Conservation (phyloP, 257 asterid genomes). For the Petunia axillaris region DNA sequence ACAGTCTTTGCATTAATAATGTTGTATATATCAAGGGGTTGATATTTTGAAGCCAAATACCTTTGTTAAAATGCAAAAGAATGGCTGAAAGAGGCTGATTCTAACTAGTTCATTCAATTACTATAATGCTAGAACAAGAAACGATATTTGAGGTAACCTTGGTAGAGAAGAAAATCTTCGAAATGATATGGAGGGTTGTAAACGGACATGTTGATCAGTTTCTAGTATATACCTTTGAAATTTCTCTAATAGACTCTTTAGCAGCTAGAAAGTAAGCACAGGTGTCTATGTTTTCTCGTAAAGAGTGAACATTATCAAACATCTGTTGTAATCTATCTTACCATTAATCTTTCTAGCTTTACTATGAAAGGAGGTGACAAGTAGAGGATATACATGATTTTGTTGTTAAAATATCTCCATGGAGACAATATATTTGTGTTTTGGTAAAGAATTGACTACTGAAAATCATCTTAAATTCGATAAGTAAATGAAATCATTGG, state of each 20-base stretch:
- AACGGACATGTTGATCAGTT: neutral
- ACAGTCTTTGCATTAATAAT: neutral
- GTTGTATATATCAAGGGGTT: neutral
- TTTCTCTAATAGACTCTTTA: no score
- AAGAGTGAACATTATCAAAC: neutral
- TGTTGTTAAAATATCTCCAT: neutral
- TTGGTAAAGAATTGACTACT: neutral
- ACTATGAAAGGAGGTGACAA: neutral
- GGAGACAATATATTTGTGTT: neutral
- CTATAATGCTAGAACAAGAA: neutral
- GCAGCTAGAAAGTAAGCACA: no score
- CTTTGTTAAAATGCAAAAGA: no score
- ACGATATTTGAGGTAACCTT: neutral
- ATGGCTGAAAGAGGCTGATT: neutral
- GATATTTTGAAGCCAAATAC: neutral
- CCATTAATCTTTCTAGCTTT: neutral
- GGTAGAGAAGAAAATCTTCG: neutral
- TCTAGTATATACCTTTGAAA: no score
- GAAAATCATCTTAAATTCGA: neutral
- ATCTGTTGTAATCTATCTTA: neutral
- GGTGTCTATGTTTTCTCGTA: neutral
- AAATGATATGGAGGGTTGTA: neutral
- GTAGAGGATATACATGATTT: neutral
- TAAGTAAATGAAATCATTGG: neutral
- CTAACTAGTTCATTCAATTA: neutral